Evolutionary conservation across 768 basidiomycete genomes (phyloP).

Genomic region (Candolleomyces aberdarensis): DNA sequence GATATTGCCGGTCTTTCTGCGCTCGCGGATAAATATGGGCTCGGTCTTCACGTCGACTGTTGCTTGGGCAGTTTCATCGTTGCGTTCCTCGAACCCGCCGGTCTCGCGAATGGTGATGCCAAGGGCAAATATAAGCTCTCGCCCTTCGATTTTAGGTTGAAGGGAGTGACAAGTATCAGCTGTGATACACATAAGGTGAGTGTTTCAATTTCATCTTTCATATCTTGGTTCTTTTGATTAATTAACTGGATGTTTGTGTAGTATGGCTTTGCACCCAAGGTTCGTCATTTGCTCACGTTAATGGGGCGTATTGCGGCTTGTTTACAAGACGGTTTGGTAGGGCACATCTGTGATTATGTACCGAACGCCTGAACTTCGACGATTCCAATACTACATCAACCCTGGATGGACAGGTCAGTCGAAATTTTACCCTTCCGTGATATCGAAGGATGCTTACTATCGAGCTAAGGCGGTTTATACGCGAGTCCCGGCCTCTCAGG

Average conservation of each 20-base stretch:
- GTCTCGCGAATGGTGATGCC: slow-evolving; percentile 55
- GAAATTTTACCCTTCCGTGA: neutral
- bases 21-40: slow-evolving; percentile 69
- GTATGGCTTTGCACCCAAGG: slow-evolving; percentile 96
- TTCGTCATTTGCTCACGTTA: slow-evolving; percentile 16
- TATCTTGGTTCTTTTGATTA: neutral
- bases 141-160: slow-evolving; percentile 88
- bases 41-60: slow-evolving; percentile 93
- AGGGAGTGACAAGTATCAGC: slow-evolving; percentile 91
- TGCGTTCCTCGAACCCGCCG: slow-evolving; percentile 83
- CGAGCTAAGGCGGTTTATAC: slow-evolving; percentile 73
- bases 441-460: neutral
- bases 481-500: slow-evolving; percentile 88
- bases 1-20: slow-evolving; percentile 76
- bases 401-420: slow-evolving; percentile 71
- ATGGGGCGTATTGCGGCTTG: neutral
- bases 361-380: slow-evolving; percentile 67
- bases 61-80: slow-evolving; percentile 93
- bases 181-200: slow-evolving; percentile 93
- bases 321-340: slow-evolving; percentile 30
- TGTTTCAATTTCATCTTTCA: neutral
- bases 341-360: slow-evolving; percentile 97
- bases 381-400: slow-evolving; percentile 84
- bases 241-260: slow-evolving; percentile 23
- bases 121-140: slow-evolving; percentile 53